Base-by-base conservation (phyloP, 1,284 basidiomycete species). In the Marasmius tenuissimus region DNA sequence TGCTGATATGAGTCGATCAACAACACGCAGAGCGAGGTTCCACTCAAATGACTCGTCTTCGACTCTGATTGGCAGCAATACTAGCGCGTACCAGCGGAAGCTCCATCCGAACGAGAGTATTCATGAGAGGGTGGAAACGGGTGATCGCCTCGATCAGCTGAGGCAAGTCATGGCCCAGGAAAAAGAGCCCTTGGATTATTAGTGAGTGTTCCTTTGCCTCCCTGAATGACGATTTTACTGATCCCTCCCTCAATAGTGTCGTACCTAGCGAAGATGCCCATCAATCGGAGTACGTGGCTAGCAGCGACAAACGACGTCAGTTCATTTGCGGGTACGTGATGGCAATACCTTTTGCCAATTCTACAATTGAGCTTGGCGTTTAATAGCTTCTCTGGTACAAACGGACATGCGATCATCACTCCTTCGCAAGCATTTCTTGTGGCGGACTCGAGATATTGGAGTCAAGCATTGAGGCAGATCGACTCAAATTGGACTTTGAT, bases 401-500 rank as follows among this genome's bases (percentile, higher is more conserved):
- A 91, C 3, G 96, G 95, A 7, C 84, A 88, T 56, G 95, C 92
- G 5, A 81, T 98, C 49, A 77, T 97, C 22, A 88, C 91, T 0
- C 78, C 79, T 67, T 81, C 81, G 1, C 76, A 80, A 2, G 88
- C 89, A 3, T 90, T 91, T 67, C 81, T 97, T 34, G 83, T 96
- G 66, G 91, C 89, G 20, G 95, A 98, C 74, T 93, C 94, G 33
- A 84, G 94, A 34, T 97, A 97, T 73, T 97, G 93, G 89, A 72
- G 90, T 1, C 94, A 96, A 75, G 94, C 95, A 6, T 81, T 82
- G 9, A 79, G 87, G 11, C 87, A 96, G 71, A 75, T 95, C 16
- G 92, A 95, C 71, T 66, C 75, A 18, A 88, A 92, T 66, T 98
- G 95, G 95, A 79, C 80, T 12, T 69, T 96, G 40, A 81, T 94